Evolutionary conservation across 2,329 filamentous ascomycete species (phyloP).

Genomic region (Aspergillus candidus): DNA sequence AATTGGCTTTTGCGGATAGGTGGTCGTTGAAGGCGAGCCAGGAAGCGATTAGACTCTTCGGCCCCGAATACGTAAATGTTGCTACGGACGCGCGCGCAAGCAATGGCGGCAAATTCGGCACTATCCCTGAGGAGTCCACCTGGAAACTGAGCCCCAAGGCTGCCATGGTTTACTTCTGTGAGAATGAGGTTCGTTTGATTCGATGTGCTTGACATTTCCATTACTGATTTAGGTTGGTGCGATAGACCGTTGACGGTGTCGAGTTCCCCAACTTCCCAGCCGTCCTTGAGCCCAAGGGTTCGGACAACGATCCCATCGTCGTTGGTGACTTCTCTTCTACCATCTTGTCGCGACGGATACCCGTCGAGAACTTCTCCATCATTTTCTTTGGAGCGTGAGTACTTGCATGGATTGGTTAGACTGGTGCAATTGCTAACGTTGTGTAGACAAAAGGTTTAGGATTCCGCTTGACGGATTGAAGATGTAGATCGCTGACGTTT

Average conservation of each 20-base stretch:
- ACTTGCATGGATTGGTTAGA: too few relatives aligned
- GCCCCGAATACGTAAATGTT: constrained; percentile 69
- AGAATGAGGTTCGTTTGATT: constrained; percentile 58
- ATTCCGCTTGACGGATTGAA: too few relatives aligned
- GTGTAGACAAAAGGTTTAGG: too few relatives aligned
- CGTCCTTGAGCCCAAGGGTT: constrained; percentile 49
- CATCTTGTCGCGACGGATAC: constrained; percentile 65
- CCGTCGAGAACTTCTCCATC: constrained; percentile 52
- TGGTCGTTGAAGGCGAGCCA: constrained; percentile 88
- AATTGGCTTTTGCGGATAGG: constrained; percentile 4
- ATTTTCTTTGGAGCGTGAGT: constrained; percentile 63
- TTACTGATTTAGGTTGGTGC: neutral
- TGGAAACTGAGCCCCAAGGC: constrained; percentile 64
- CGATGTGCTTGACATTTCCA: too few relatives aligned
- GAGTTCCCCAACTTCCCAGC: constrained; percentile 75
- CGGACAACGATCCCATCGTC: constrained; percentile 62
- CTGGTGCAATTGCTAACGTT: too few relatives aligned
- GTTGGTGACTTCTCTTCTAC: constrained; percentile 94
- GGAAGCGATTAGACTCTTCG: constrained; percentile 72
- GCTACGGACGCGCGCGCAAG: constrained; percentile 58
- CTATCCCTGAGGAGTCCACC: constrained; percentile 67
- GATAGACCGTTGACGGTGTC: constrained; percentile 65
- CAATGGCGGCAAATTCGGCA: constrained; percentile 78
- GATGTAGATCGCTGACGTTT: neutral
- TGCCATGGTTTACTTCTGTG: constrained; percentile 80